Conservation (phyloP, 164 flowering plant species). For the Stephania yunnanensis region DNA sequence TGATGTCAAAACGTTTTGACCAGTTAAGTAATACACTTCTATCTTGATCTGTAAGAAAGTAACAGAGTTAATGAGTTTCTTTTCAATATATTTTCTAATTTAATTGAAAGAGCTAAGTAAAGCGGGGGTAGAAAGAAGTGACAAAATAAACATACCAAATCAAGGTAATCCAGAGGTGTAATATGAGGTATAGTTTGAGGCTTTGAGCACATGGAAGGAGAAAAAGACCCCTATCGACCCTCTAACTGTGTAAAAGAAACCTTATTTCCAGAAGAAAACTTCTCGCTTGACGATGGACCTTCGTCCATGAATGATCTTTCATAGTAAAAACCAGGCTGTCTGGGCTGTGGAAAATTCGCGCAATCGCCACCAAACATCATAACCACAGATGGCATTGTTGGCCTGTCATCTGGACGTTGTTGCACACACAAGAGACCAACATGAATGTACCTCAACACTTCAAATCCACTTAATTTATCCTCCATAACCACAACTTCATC, state of each 20-base stretch:
- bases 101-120: too few species aligned
- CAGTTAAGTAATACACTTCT: not conserved
- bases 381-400: slow-evolving; percentile 24
- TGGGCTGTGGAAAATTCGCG: slow-evolving; percentile 18
- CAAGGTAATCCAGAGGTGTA: too few species aligned
- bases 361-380: slow-evolving; percentile 27
- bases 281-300: slow-evolving; percentile 3
- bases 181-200: too few species aligned
- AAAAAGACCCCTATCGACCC: slow-evolving; percentile 7
- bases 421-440: slow-evolving; percentile 29
- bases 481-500: not conserved
- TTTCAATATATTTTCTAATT: too few species aligned
- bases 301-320: slow-evolving; percentile 1
- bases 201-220: not conserved
- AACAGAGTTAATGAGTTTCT: too few species aligned
- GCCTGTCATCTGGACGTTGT: slow-evolving; percentile 26
- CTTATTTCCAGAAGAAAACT: slow-evolving; percentile 1
- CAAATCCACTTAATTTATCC: not conserved
- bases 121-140: too few species aligned
- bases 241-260: slow-evolving; percentile 8
- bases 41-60: not conserved
- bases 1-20: not conserved
- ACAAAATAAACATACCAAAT: too few species aligned
- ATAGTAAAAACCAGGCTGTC: slow-evolving; percentile 22
- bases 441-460: slow-evolving; percentile 16